Evolutionary conservation across 2,329 filamentous ascomycete species (phyloP).

Genomic region (Aspergillus floridensis): DNA sequence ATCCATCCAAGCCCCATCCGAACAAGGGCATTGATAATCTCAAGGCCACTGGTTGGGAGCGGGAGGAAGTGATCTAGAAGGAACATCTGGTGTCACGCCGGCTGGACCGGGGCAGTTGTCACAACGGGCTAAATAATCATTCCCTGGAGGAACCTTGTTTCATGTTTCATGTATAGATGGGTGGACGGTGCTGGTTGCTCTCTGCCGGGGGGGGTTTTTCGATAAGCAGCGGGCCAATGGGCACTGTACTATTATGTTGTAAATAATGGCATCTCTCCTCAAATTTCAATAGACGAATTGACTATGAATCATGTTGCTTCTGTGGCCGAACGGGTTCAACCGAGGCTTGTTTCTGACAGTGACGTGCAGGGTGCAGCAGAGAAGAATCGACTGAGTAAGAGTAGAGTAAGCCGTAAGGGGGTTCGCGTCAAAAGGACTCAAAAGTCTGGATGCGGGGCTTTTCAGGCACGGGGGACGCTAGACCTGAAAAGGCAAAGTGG

Average conservation of each 20-base stretch:
- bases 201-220: background rate
- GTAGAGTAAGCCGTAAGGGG: background rate
- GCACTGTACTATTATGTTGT: background rate
- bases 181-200: background rate
- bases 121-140: background rate
- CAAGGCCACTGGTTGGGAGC: slow-evolving; percentile 74
- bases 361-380: too few species aligned
- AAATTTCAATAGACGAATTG: background rate
- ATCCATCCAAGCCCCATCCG: slow-evolving; percentile 64
- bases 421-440: background rate
- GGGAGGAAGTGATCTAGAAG: slow-evolving; percentile 70
- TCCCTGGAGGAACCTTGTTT: background rate
- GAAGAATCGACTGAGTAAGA: too few species aligned
- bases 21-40: slow-evolving; percentile 64
- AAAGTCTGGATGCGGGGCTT: slow-evolving; percentile 6
- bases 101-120: background rate
- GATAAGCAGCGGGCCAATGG: background rate
- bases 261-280: background rate
- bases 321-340: background rate
- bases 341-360: background rate
- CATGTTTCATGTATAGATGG: background rate
- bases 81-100: background rate
- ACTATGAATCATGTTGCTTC: background rate
- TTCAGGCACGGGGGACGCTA: slow-evolving; percentile 7
- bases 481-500: background rate